Base-by-base conservation (phyloP, 208 protist species). In the Vickermania ingenoplastis region DNA sequence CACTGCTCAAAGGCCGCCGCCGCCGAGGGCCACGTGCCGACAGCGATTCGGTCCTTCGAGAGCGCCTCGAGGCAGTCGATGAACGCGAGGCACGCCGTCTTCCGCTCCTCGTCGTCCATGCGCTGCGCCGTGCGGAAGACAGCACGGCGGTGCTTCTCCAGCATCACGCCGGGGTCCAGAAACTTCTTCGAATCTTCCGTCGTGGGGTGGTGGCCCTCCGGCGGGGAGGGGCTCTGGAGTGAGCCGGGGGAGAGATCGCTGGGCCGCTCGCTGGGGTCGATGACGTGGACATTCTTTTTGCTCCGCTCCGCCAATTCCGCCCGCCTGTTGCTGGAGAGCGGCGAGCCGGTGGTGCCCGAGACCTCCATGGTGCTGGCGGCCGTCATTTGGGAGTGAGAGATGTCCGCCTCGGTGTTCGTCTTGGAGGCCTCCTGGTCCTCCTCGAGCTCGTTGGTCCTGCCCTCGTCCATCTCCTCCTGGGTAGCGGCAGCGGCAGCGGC, bases 1-100 rank as follows among this genome's bases (percentile, higher is more conserved):
- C 69, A 48, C 45, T 75, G 67, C 17, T 61, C 51, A 30, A 89
- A 41, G 14, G 70, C 64, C 0, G 59, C 57, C 24, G 25, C 36
- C 0, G 80, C 65, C 4, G 57, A 61, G 1, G 75, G 59, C 73
- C 68, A 81, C 13, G 68, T 59, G 1, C 51, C 41, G 17, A 64
- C 57, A 2, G 75, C 56, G 3, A 89, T 58, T 21, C 64, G 60
- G 23, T 57, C 52, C 25, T 49, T 31, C 22, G 72, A 77, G 14
- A 65, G 61, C 26, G 61, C 57, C n/a, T 73, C 53, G 2, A 89
- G 48, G n/a, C 77, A 63, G 26, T 86, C 73, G 22, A 89, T 45
- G 56, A 73, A 86, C 17, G 64, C 63, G 13, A 66, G 53, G 22
- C 71, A 76, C 11, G 75, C 75, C 13, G 65, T 36, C 27, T 59